These are phyloP conservation scores for Lactarius trivialis DNA, from an alignment of 768 basidiomycete genomes.

Conservation along the genomic window DNA sequence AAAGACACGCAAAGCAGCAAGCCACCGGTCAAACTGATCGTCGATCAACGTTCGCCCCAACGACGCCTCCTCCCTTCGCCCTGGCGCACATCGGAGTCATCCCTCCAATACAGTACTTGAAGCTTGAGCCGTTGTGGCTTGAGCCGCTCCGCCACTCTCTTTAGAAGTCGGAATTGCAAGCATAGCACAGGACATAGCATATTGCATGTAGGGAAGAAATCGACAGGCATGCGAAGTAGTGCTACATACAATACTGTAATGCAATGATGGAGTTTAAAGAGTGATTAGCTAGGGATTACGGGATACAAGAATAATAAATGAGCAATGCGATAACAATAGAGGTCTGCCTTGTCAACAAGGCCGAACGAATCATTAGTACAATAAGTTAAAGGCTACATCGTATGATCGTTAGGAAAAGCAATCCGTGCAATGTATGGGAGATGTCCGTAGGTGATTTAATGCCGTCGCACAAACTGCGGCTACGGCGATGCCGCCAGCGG, in stretches of 20 bases:
- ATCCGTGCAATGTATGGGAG: not conserved
- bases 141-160: not conserved
- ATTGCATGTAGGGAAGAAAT: not conserved
- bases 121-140: too few relatives aligned
- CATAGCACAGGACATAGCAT: not conserved
- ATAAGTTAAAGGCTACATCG: not conserved
- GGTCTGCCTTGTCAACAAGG: not conserved
- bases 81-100: not conserved
- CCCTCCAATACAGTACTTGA: not conserved
- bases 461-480: not conserved
- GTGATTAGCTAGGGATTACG: not conserved
- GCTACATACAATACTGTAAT: not conserved
- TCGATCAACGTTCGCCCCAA: too few relatives aligned
- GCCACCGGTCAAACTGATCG: too few relatives aligned
- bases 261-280: not conserved
- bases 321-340: not conserved
- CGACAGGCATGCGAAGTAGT: not conserved
- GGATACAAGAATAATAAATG: not conserved
- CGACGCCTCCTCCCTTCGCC: not conserved
- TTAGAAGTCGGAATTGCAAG: not conserved
- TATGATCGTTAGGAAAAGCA: not conserved
- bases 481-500: not conserved
- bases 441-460: conserved; percentile 1
- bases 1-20: too few relatives aligned
- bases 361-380: not conserved